Conservation (phyloP, 2,329 filamentous ascomycete species). For the Neoscytalidium dimidiatum region DNA sequence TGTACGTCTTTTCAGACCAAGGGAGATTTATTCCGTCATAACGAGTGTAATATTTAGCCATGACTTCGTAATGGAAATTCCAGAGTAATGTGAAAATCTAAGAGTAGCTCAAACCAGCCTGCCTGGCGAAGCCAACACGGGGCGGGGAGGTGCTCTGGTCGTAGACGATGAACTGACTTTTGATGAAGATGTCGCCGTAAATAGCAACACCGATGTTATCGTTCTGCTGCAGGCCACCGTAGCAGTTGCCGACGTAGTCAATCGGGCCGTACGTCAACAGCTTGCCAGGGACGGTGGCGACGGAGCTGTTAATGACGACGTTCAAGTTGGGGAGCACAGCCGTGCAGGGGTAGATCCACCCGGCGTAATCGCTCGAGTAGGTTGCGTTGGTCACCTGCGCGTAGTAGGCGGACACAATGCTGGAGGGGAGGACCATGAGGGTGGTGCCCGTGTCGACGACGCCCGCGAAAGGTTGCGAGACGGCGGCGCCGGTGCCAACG, state of each 20-base stretch:
- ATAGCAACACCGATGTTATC: slow-evolving; percentile 63
- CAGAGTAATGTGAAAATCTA: not conserved
- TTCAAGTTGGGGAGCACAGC: slow-evolving; percentile 55
- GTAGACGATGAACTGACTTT: slow-evolving; percentile 65
- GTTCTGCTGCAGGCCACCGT: slow-evolving; percentile 72
- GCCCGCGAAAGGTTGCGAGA: slow-evolving; percentile 44
- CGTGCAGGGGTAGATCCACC: slow-evolving; percentile 58
- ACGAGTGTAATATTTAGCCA: too few species aligned
- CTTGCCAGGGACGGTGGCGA: slow-evolving; percentile 55
- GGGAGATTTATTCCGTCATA: too few species aligned
- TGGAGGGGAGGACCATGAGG: slow-evolving; percentile 60
- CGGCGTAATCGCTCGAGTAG: slow-evolving; percentile 52
- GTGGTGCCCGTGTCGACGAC: slow-evolving; percentile 74
- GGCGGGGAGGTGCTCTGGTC: slow-evolving; percentile 1
- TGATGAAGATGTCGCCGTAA: slow-evolving; percentile 78
- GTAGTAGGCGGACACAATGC: slow-evolving; percentile 62
- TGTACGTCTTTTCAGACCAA: too few species aligned
- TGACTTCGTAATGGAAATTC: too few species aligned
- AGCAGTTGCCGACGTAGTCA: slow-evolving; percentile 56
- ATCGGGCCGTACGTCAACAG: slow-evolving; percentile 58
- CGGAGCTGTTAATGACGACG: slow-evolving; percentile 51
- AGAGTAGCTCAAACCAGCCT: slow-evolving; percentile 1
- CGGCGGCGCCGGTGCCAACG: slow-evolving; percentile 48
- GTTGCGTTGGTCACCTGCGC: slow-evolving; percentile 53
- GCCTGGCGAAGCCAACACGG: slow-evolving; percentile 15